Evolutionary conservation across 345 rosid genomes (phyloP).

Genomic region (Corchorus capsularis): DNA sequence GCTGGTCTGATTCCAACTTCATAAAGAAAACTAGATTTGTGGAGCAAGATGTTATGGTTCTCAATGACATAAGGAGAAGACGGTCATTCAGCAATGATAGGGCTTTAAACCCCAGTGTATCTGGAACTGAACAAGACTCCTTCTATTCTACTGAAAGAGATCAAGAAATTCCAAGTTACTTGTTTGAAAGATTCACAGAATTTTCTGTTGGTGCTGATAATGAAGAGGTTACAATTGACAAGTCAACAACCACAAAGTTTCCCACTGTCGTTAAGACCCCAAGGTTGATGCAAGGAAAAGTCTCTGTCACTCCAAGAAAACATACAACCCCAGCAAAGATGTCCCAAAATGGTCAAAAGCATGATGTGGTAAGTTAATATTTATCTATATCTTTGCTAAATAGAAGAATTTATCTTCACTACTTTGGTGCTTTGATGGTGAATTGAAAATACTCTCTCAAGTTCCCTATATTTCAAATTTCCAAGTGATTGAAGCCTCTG

Average conservation of each 20-base stretch:
- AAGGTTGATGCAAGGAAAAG: constrained; percentile 40
- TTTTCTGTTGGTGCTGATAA: constrained; percentile 47
- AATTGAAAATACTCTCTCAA: constrained; percentile 16
- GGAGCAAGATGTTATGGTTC: constrained; percentile 35
- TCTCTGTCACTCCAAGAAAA: constrained; percentile 40
- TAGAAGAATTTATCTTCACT: neutral
- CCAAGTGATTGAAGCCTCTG: neutral
- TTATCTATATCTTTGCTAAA: neutral
- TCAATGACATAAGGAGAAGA: constrained; percentile 51
- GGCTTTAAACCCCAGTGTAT: constrained; percentile 64
- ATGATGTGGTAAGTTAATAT: constrained; percentile 41
- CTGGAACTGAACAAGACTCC: constrained; percentile 62
- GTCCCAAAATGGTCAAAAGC: constrained; percentile 37
- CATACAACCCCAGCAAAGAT: constrained; percentile 47
- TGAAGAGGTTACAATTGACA: constrained; percentile 40
- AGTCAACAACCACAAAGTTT: constrained; percentile 33
- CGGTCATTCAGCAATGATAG: constrained; percentile 69
- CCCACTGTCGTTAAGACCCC: constrained; percentile 44
- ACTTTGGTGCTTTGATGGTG: constrained; percentile 4
- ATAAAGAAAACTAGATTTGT: constrained; percentile 48
- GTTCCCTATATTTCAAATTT: neutral
- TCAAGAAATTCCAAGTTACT: constrained; percentile 43
- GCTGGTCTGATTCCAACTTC: constrained; percentile 53
- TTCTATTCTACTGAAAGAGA: constrained; percentile 49
- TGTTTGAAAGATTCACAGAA: constrained; percentile 46